These are phyloP conservation scores for Nyctanthes arbortristis DNA, from an alignment of 257 asterid species.

Conservation along the genomic window DNA sequence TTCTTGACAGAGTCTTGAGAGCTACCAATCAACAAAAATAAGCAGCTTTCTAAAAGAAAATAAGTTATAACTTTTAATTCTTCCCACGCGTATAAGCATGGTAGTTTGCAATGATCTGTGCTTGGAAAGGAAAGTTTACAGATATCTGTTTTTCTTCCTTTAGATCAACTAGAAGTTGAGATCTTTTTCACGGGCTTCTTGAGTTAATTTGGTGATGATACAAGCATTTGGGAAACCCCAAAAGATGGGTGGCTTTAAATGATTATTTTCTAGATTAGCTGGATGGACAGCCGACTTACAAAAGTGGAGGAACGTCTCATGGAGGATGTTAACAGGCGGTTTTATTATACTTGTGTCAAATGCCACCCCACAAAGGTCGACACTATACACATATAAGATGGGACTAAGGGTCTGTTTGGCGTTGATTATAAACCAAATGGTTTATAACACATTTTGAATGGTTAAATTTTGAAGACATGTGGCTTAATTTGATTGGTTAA, in stretches of 20 bases:
- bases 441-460: no score
- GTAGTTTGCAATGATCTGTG: not conserved
- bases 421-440: no score
- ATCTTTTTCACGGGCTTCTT: slow-evolving; percentile 52
- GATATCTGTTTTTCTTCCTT: not conserved
- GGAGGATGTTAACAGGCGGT: no score
- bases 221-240: not conserved
- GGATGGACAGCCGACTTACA: not conserved
- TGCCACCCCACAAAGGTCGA: no score
- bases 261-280: not conserved
- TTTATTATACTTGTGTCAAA: no score
- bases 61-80: slow-evolving; percentile 16
- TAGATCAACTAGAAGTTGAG: not conserved
- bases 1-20: not conserved
- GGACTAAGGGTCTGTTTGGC: no score
- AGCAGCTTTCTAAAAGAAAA: not conserved
- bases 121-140: not conserved
- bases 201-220: slow-evolving; percentile 38
- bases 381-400: no score
- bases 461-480: no score
- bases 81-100: slow-evolving; percentile 22
- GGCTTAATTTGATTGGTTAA: no score
- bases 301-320: not conserved
- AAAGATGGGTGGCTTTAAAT: not conserved
- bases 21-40: not conserved